Evolutionary conservation across 1,284 basidiomycete species (phyloP), one percentile per base, ranked within the genome.

Genomic region (Earliella scabrosa): DNA sequence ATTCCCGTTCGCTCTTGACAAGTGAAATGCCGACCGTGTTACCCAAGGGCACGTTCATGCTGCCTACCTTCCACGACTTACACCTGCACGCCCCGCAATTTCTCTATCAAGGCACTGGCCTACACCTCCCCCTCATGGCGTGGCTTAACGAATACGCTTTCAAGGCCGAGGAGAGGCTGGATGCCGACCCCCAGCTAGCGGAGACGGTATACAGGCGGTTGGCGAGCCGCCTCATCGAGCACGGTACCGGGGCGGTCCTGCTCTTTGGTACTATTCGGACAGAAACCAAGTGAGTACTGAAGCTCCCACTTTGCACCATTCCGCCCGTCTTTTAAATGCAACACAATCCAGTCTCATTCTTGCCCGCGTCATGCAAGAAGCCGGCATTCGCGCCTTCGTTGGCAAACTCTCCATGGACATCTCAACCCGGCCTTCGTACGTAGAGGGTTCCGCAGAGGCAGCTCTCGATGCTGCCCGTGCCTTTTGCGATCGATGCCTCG

Each of bases 31-130:
- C 76, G 36, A 70, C 67, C 24, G 56, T 71, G 14, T 64, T 88
- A 13, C 80, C 82, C 3, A 44, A 59, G 2, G 86, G 87, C 21
- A 79, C 77, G 40, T 93, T 94, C 71, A 58, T 95, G 34, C 63
- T 91, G 5, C 92, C 92, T 0, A 84, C 86, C 0, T 95, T 93
- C 69, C 83, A 82, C 61, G 93, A 94, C 69, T 75, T 92, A 9
- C 92, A 94, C 68, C 78, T 94, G 0, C 93, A 95, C 68, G 91
- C 92, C 0, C 91, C 92, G 1, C 93, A 95, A 68, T 93, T 90
- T 68, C 77, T 93, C 35, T 94, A 93, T 59, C 88, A 92, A 58
- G 93, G 93, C 2, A 92, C 86, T 5, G 92, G 92, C 0, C 78
- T 94, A 6, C 89, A 95, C 67, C 79, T 92, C 3, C 90, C 92